Evolutionary conservation across 129 eudicot species (phyloP).

Genomic region (Lactuca saligna): DNA sequence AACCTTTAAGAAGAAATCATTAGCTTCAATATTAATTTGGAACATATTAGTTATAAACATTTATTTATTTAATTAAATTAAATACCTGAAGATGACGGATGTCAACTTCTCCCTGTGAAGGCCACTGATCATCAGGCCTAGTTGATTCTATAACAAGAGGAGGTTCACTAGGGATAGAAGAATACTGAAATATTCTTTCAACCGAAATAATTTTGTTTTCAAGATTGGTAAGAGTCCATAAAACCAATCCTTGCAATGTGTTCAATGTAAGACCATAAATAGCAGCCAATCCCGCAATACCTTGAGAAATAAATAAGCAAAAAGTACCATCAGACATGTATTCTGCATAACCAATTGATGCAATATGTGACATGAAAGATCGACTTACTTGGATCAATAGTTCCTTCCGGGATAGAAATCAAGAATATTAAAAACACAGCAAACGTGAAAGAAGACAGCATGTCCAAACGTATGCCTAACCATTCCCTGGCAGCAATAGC

Average conservation of each 20-base stretch:
- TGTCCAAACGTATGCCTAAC: conserved; percentile 45
- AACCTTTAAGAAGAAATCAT: conserved; percentile 40
- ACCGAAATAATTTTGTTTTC: conserved; percentile 51
- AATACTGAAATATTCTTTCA: conserved; percentile 42
- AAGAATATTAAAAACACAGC: conserved; percentile 39
- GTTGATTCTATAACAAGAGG: conserved; percentile 35
- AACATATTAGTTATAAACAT: not conserved
- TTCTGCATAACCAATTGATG: not conserved
- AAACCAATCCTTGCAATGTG: conserved; percentile 34
- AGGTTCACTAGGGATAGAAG: conserved; percentile 34
- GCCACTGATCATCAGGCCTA: conserved; percentile 29
- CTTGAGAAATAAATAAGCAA: conserved; percentile 10
- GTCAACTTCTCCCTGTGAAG: conserved; percentile 33
- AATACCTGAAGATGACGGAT: conserved; percentile 41
- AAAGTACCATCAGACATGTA: not conserved
- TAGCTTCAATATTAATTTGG: too few relatives aligned
- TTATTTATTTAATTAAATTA: not conserved
- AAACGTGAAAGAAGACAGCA: conserved; percentile 35
- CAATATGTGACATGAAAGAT: not conserved
- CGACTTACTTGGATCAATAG: conserved; percentile 43
- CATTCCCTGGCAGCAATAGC: conserved; percentile 47
- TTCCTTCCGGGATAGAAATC: conserved; percentile 50
- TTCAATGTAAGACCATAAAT: conserved; percentile 51
- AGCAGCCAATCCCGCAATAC: conserved; percentile 40
- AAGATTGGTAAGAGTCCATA: conserved; percentile 40